Evolutionary conservation across 179 eudicot genomes (phyloP).

Genomic region (Vitellaria paradoxa): DNA sequence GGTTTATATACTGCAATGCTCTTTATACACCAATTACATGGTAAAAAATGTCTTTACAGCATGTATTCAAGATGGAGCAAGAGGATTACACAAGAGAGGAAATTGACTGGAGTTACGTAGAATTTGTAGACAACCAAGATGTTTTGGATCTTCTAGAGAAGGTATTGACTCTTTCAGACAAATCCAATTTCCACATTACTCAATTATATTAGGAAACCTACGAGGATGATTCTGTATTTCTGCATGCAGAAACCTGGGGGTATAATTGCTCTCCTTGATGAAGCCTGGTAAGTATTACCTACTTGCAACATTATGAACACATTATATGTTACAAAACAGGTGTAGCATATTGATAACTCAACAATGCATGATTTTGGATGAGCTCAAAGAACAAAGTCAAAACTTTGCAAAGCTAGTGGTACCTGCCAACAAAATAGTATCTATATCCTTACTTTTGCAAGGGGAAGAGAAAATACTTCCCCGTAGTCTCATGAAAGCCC

Average conservation of each 20-base stretch:
- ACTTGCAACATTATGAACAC: constrained; percentile 9
- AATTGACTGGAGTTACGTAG: constrained; percentile 95
- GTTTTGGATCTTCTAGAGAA: constrained; percentile 92
- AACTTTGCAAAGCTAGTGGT: neutral
- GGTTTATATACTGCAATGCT: constrained; percentile 1
- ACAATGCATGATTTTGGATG: neutral
- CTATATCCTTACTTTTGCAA: neutral
- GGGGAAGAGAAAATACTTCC: neutral
- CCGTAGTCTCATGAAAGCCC: neutral
- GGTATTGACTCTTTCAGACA: constrained; percentile 37
- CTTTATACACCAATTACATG: neutral
- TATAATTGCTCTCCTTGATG: constrained; percentile 94
- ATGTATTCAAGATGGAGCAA: constrained; percentile 99
- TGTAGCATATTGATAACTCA: neutral
- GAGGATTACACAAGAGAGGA: constrained; percentile 97
- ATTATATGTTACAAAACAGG: neutral
- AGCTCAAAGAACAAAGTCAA: neutral
- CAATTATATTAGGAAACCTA: neutral
- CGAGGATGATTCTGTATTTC: constrained; percentile 6
- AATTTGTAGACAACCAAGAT: constrained; percentile 98
- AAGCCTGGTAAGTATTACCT: constrained; percentile 75
- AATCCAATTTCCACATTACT: neutral
- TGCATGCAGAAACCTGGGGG: constrained; percentile 97
- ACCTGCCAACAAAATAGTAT: neutral
- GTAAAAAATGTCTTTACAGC: constrained; percentile 45